Evolutionary conservation across 1,139 yeast genomes (phyloP).

Genomic region (Magnusiomyces clavatus): DNA sequence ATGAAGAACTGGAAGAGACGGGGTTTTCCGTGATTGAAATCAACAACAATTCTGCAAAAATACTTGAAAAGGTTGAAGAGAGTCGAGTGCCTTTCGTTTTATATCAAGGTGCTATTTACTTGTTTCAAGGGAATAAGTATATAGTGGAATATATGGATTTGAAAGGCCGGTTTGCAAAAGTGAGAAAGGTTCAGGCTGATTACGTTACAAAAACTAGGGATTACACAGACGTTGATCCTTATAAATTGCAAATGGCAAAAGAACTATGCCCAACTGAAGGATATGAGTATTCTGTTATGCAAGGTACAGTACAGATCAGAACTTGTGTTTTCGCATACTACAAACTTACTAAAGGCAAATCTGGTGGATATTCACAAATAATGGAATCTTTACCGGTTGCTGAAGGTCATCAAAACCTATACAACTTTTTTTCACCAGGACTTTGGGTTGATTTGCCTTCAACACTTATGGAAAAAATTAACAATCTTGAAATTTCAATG

Average conservation of each 20-base stretch:
- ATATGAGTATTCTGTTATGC: conserved; percentile 21
- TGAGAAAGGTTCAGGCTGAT: conserved; percentile 80
- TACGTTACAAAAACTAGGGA: conserved; percentile 92
- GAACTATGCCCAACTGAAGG: not conserved
- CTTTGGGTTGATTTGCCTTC: conserved; percentile 85
- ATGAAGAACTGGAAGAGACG: conserved; percentile 46
- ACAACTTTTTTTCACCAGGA: conserved; percentile 61
- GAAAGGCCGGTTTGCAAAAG: conserved; percentile 59
- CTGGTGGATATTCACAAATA: conserved; percentile 38
- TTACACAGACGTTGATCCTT: conserved; percentile 86
- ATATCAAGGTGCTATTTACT: conserved; percentile 91
- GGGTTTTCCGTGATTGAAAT: conserved; percentile 81
- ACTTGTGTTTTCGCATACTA: conserved; percentile 86
- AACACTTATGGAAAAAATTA: conserved; percentile 49
- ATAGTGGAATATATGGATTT: conserved; percentile 76
- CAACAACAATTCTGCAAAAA: conserved; percentile 62
- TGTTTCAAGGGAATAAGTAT: conserved; percentile 90
- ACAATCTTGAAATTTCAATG: conserved; percentile 47
- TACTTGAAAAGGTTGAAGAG: conserved; percentile 87
- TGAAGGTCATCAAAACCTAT: conserved; percentile 56
- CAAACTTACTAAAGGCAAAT: conserved; percentile 55
- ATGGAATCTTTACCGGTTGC: conserved; percentile 89
- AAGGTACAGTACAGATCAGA: conserved; percentile 65
- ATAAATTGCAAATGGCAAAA: conserved; percentile 44
- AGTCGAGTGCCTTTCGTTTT: conserved; percentile 82